A percentile compares a stretch with the other conserved stretches of the same genome.
Conservation (phyloP, 768 basidiomycete genomes). For the Tylopilus sp. region DNA sequence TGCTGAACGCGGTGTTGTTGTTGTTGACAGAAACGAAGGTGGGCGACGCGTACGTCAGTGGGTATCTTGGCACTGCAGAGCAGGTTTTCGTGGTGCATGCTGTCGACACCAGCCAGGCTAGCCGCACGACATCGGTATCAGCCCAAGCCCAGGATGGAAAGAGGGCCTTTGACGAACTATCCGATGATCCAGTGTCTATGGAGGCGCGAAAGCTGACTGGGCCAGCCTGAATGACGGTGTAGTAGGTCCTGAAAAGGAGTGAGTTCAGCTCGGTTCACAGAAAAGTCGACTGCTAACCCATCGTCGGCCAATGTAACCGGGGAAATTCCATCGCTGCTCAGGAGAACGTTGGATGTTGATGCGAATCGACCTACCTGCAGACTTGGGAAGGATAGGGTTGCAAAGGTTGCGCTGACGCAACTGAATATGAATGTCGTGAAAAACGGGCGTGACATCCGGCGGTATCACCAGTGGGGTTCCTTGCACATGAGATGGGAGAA, state of each 20-base stretch:
- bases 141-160: not conserved
- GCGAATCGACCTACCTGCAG: slow-evolving; percentile 10
- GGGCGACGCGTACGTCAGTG: slow-evolving; percentile 60
- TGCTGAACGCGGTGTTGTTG: slow-evolving; percentile 58
- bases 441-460: slow-evolving; percentile 19
- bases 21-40: slow-evolving; percentile 58
- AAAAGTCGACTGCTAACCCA: slow-evolving; percentile 40
- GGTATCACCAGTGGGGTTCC: no score
- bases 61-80: slow-evolving; percentile 62
- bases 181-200: slow-evolving; percentile 66
- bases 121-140: slow-evolving; percentile 19
- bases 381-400: slow-evolving; percentile 2
- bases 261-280: slow-evolving; percentile 1
- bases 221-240: slow-evolving; percentile 55
- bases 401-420: slow-evolving; percentile 7
- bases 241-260: slow-evolving; percentile 58
- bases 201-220: slow-evolving; percentile 63
- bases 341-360: slow-evolving; percentile 16
- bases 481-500: not conserved
- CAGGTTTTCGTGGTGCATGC: slow-evolving; percentile 56
- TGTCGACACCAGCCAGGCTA: slow-evolving; percentile 70
- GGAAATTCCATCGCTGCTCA: slow-evolving; percentile 40
- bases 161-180: slow-evolving; percentile 16
- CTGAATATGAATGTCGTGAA: slow-evolving; percentile 6
- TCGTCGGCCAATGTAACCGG: slow-evolving; percentile 45